A percentile compares a stretch with the other conserved stretches of the same genome.
phyloP scores from a whole-genome alignment of 257 asterid genomes.

The Jacaranda mimosifolia region DNA sequence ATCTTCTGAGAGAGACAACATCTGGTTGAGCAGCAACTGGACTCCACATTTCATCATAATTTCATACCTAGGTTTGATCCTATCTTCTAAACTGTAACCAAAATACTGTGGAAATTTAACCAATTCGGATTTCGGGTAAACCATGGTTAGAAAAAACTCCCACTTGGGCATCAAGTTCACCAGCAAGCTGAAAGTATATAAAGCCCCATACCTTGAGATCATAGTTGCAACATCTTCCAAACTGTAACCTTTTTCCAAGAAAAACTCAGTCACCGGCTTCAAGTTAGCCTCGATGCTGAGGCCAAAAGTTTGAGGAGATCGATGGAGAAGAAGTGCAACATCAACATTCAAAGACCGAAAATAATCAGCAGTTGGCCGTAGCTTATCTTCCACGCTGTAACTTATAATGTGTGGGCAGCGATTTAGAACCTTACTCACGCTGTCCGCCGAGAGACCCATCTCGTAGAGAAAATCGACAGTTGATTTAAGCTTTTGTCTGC shows the following conservation, averaged over 20 bases:
- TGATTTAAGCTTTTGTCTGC: constrained; percentile 69
- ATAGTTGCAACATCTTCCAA: constrained; percentile 66
- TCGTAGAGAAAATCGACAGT: constrained; percentile 87
- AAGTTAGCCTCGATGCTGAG: constrained; percentile 82
- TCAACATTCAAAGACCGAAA: constrained; percentile 76
- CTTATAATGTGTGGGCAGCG: constrained; percentile 88
- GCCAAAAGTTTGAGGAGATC: constrained; percentile 93
- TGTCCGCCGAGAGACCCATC: constrained; percentile 84
- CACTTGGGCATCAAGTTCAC: constrained; percentile 80
- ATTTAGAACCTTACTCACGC: constrained; percentile 81
- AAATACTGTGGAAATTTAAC: constrained; percentile 91
- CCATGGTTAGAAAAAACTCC: constrained; percentile 80
- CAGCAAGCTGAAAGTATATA: constrained; percentile 82
- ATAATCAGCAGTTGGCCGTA: constrained; percentile 84
- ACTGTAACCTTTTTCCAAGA: constrained; percentile 72
- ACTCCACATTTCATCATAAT: constrained; percentile 67
- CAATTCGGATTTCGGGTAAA: constrained; percentile 72
- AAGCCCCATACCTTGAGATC: constrained; percentile 79
- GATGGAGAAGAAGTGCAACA: constrained; percentile 67
- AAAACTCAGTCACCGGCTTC: constrained; percentile 85
- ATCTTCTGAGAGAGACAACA: constrained; percentile 68
- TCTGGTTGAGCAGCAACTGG: constrained; percentile 72
- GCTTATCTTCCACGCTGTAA: constrained; percentile 86
- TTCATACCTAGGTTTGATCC: constrained; percentile 85
- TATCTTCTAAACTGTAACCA: constrained; percentile 83